phyloP scores from a whole-genome alignment of 2,329 filamentous ascomycete species.

The Aspergillus awamori region DNA sequence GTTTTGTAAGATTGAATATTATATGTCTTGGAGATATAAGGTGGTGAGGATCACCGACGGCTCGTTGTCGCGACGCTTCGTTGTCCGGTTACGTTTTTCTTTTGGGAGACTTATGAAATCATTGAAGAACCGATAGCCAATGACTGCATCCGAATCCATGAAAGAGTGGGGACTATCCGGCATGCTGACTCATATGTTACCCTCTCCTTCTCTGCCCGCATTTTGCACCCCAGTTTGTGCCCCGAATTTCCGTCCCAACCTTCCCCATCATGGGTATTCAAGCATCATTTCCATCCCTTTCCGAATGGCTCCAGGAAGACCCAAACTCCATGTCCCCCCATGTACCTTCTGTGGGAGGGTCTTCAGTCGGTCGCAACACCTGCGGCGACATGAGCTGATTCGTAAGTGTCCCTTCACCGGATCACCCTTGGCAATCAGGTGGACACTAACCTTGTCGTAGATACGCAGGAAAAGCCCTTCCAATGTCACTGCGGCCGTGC shows the following conservation, averaged over 20 bases:
- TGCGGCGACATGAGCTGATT: conserved; percentile 34
- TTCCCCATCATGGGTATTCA: neutral
- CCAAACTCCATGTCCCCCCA: neutral
- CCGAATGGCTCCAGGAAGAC: neutral
- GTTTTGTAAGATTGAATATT: too few relatives aligned
- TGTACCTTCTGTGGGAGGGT: conserved; percentile 36
- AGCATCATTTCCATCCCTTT: neutral
- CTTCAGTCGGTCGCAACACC: conserved; percentile 39
- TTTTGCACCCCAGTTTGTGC: neutral
- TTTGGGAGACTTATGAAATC: too few relatives aligned
- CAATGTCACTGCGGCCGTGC: neutral
- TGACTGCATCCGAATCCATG: too few relatives aligned
- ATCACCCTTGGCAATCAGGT: neutral
- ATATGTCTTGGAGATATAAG: too few relatives aligned
- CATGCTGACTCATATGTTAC: neutral
- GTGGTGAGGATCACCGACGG: too few relatives aligned
- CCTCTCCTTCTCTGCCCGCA: neutral
- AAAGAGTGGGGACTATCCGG: neutral
- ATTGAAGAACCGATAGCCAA: too few relatives aligned
- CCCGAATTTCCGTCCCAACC: neutral
- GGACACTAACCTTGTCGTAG: conserved; percentile 21
- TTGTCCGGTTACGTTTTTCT: too few relatives aligned
- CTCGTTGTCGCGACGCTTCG: too few relatives aligned
- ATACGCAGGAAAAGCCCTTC: conserved; percentile 40
- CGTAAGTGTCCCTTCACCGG: conserved; percentile 12